Percentiles rank a stretch among this genome's conserved stretches.
Evolutionary conservation across 2,329 filamentous ascomycete genomes (phyloP).

Genomic region (Cladosporium halotolerans): DNA sequence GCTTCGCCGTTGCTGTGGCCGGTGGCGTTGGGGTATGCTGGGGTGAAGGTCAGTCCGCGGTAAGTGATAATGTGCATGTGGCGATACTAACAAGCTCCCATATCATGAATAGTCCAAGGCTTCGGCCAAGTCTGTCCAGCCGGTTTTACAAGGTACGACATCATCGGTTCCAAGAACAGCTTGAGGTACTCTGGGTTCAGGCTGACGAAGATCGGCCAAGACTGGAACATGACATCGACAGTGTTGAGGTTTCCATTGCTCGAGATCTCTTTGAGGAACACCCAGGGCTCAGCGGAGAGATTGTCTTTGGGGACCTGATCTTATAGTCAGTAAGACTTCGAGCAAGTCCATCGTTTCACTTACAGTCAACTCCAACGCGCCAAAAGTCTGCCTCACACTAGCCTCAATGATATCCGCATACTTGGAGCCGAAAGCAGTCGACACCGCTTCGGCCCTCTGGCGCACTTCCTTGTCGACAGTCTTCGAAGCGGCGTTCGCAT

Average conservation of each 20-base stretch:
- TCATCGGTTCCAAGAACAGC: conserved; percentile 14
- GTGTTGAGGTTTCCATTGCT: conserved; percentile 51
- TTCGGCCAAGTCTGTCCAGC: conserved; percentile 16
- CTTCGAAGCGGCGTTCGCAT: conserved; percentile 13
- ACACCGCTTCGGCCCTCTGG: conserved; percentile 19
- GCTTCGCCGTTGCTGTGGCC: conserved; percentile 31
- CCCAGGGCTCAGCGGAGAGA: conserved; percentile 15
- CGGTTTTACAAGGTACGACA: conserved; percentile 18
- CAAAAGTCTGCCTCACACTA: conserved; percentile 24
- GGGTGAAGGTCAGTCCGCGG: conserved; percentile 42
- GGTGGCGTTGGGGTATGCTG: conserved; percentile 64
- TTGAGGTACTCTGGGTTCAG: conserved; percentile 54
- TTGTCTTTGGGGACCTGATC: conserved; percentile 17
- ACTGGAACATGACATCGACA: conserved; percentile 63
- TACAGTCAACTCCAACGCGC: conserved; percentile 23
- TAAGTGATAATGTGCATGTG: background rate
- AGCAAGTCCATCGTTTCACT: background rate
- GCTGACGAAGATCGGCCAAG: conserved; percentile 75
- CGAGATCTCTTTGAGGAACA: conserved; percentile 55
- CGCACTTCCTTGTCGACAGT: conserved; percentile 19
- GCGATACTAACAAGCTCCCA: conserved; percentile 39
- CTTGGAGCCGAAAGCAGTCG: conserved; percentile 18
- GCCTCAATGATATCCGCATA: conserved; percentile 26
- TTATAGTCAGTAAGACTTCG: background rate
- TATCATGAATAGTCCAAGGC: conserved; percentile 63